Conservation (phyloP, 176 grass and related monocot genomes). For the Hordeum vulgare region DNA sequence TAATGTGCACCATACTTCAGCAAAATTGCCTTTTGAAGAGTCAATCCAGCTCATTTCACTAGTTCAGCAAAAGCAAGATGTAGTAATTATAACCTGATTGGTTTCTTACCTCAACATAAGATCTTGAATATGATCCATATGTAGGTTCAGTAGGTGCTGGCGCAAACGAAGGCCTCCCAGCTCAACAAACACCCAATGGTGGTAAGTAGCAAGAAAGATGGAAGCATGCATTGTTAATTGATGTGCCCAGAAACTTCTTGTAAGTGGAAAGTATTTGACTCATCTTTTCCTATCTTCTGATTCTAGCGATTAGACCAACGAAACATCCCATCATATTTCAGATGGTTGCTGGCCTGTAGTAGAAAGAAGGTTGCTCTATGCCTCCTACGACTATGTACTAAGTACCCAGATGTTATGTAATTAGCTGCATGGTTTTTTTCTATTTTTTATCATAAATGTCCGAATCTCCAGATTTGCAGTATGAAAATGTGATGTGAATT, state of each 20-base stretch:
- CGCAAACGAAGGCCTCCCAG: conserved; percentile 49
- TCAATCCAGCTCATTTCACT: background rate
- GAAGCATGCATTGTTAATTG: background rate
- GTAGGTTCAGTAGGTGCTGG: conserved; percentile 36
- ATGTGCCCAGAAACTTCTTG: conserved; percentile 91
- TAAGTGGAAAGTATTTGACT: conserved; percentile 34
- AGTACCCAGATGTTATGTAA: conserved; percentile 73
- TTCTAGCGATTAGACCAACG: conserved; percentile 19
- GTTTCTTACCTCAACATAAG: conserved; percentile 47
- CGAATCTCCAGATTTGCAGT: background rate
- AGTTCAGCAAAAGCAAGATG: background rate
- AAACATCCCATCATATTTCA: conserved; percentile 64
- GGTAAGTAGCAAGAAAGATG: background rate
- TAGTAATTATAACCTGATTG: background rate
- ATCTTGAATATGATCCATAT: conserved; percentile 36
- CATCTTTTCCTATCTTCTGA: conserved; percentile 15
- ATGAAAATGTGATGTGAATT: background rate
- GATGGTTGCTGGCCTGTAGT: conserved; percentile 88
- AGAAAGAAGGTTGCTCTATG: conserved; percentile 93
- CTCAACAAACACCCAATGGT: background rate
- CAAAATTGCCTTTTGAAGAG: background rate
- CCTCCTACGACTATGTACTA: conserved; percentile 93
- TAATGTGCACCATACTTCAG: background rate
- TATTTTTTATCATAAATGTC: background rate
- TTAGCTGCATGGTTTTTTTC: background rate